Evolutionary conservation across 345 rosid genomes (phyloP), one percentile per base, ranked within the genome.

Genomic region (Passiflora organensis): DNA sequence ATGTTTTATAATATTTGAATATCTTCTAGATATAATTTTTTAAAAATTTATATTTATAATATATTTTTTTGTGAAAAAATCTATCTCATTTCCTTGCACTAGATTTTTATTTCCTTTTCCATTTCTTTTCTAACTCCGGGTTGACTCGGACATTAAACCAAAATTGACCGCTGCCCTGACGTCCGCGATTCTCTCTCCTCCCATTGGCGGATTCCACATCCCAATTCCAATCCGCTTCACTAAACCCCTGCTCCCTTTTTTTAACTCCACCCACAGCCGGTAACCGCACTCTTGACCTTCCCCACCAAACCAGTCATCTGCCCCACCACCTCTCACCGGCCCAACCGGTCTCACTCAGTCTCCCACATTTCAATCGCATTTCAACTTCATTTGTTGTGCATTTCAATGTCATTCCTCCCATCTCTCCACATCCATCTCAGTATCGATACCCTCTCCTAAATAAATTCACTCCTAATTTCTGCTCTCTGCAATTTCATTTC

Each of bases 281-380:
- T 53, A 43, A 52, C 54, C 58, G 32, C 43, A 13, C 34, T 13
- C 66, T 25, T 51, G 59, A 42, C 36, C 48, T 48, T 37, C 22
- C 12, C 3, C 2, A 39, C 48, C 41, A 42, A 24, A 51, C 57
- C 39, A 36, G 48, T 41, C 50, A 43, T 22, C 49, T 56, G 5
- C 34, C 34, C 8, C 8, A 28, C 34, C 8, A 2, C 34, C 34
- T 28, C 34, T 28, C 34, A 28, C 34, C 39, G 65, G 39, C 50
- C 48, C 11, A 66, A 38, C 60, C 60, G 28, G 71, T 48, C 20
- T 14, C 41, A 28, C 0, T 18, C 13, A 28, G 34, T 28, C 34
- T n/a, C n/a, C n/a, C n/a, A n/a, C n/a, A 72, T 58, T 67, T 63
- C 22, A 58, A 48, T 54, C 75, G 19, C 62, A 65, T 73, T 53